These are phyloP conservation scores for Backusella psychrophila DNA, from an alignment of 192 early-diverging fungal genomes.

Conservation along the genomic window DNA sequence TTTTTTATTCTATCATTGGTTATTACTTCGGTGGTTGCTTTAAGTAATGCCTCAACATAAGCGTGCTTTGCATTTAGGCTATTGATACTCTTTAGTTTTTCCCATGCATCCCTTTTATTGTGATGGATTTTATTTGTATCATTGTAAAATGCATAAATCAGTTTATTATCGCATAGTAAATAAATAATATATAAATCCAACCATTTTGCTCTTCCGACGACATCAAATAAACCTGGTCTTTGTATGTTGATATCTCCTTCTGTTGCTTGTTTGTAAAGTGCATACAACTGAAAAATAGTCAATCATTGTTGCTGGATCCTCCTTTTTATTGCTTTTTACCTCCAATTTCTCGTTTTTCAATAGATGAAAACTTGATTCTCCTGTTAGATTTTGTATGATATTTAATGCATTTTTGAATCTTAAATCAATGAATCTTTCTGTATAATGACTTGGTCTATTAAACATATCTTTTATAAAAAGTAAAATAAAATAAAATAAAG, in stretches of 20 bases:
- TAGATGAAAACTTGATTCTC: neutral
- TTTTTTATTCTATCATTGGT: no score
- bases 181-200: neutral
- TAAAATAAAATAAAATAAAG: neutral
- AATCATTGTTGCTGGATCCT: neutral
- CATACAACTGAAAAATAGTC: constrained; percentile 38
- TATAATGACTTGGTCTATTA: constrained; percentile 8
- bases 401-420: constrained; percentile 32
- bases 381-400: constrained; percentile 29
- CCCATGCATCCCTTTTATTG: constrained; percentile 40
- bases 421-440: constrained; percentile 1
- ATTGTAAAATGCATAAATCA: neutral
- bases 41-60: constrained; percentile 30
- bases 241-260: constrained; percentile 36
- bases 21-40: constrained; percentile 24
- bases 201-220: constrained; percentile 45
- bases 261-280: constrained; percentile 48
- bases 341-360: constrained; percentile 28
- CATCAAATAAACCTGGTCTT: constrained; percentile 46
- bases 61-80: constrained; percentile 37
- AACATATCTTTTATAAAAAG: neutral
- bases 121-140: neutral
- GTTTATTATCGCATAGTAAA: neutral
- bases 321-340: constrained; percentile 6
- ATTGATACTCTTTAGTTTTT: constrained; percentile 38